Conservation (phyloP, 2,329 filamentous ascomycete genomes). For the Corniculantispora saksenae region DNA sequence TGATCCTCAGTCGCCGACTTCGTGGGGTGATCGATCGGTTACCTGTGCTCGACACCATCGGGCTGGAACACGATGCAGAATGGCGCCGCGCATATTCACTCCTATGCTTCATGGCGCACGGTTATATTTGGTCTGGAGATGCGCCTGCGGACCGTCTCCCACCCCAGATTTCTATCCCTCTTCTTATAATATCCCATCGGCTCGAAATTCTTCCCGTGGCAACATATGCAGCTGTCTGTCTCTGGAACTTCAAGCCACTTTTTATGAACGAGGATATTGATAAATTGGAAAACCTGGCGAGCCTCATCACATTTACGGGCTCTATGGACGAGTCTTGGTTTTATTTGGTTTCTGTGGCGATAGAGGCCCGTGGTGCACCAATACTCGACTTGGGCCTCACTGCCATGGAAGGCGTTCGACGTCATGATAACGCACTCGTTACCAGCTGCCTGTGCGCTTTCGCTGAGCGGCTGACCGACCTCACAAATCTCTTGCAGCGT, state of each 20-base stretch:
- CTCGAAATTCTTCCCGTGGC: conserved; percentile 90
- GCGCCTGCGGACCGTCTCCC: conserved; percentile 77
- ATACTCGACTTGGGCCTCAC: conserved; percentile 86
- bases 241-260: conserved; percentile 97
- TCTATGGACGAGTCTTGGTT: conserved; percentile 98
- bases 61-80: conserved; percentile 81
- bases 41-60: conserved; percentile 78
- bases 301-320: conserved; percentile 87
- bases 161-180: conserved; percentile 77
- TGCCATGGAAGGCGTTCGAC: conserved; percentile 78
- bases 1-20: conserved; percentile 83
- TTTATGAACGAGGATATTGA: conserved; percentile 82
- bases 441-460: conserved; percentile 76
- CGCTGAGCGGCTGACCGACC: conserved; percentile 84
- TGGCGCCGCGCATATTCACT: conserved; percentile 93
- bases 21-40: conserved; percentile 77
- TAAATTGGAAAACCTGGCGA: conserved; percentile 82
- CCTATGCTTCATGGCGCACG: conserved; percentile 87
- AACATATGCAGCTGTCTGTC: conserved; percentile 85
- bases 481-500: conserved; percentile 74
- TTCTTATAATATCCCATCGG: conserved; percentile 72
- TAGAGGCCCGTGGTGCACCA: conserved; percentile 87
- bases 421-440: conserved; percentile 69
- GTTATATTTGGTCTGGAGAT: conserved; percentile 95
- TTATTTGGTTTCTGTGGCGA: conserved; percentile 91